Base-by-base conservation (phyloP, 257 asterid species). In the Solanum gracilifrons region DNA sequence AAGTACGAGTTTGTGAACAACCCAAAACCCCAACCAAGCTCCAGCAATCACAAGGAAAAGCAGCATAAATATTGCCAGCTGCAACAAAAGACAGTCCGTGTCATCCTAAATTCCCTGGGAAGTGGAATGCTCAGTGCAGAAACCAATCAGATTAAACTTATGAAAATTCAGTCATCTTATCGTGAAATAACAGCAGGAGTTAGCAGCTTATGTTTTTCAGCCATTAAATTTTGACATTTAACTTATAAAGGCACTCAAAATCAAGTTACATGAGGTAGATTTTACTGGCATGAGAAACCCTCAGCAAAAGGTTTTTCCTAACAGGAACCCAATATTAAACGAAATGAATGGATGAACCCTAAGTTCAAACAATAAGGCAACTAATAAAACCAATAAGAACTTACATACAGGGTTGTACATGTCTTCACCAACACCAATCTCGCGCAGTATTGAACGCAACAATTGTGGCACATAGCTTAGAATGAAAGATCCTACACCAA, bases 11-110 rank as follows among this genome's bases (percentile, higher is more conserved):
- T 95, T 97, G 89, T 94, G 98, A 71, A 97, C 98, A 85, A 90
- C 95, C 98, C 97, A 94, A 90, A 92, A 97, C 66, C 99, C 99
- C 92, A 95, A 89, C 97, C 98, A 95, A 84, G 99, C 96, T 92
- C 99, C 99, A 79, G 89, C 84, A 89, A 97, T 93, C 76, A 88
- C 92, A 87, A 95, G 92, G 90, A 95, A 94, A 86, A 93, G 91
- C 88, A 91, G 89, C 92, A 94, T 88, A 90, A 95, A 91, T 76
- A 90, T 87, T 64, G 92, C 92, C 73, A 97, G 89, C 98, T 97
- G 95, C 93, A 90, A 62, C 62, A 88, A n/a, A 88, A n/a, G 69
- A 89, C 55, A 55, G 80, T 74, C 85, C 84, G 48, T 66, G 74
- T 89, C 86, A 91, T 88, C 60, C 64, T 55, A 80, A 37, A 48